A percentile compares a stretch with the other conserved stretches of the same genome.
phyloP scores from a whole-genome alignment of 1,139 yeast genomes.

The Taiozyma sp. region DNA sequence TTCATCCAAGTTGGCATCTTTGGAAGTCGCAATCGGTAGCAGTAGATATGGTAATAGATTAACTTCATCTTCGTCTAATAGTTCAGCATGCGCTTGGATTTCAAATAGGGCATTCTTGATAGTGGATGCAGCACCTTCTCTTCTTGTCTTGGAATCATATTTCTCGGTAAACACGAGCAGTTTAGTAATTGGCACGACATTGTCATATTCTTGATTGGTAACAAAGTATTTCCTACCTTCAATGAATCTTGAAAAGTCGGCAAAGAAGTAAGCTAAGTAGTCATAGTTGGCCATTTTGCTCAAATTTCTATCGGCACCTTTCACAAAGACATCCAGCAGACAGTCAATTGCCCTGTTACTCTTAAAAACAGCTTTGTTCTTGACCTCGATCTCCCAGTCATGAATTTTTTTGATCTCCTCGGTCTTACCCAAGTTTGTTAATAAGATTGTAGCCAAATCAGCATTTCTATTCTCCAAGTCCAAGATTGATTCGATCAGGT shows the following conservation, averaged over 20 bases:
- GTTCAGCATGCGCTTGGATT: conserved; percentile 55
- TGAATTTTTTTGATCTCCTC: conserved; percentile 58
- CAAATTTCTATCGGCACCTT: conserved; percentile 69
- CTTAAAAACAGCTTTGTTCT: conserved; percentile 40
- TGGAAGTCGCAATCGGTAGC: conserved; percentile 82
- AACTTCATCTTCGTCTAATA: conserved; percentile 56
- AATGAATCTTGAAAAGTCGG: conserved; percentile 76
- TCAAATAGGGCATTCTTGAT: conserved; percentile 89
- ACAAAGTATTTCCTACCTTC: conserved; percentile 76
- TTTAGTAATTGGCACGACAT: conserved; percentile 76
- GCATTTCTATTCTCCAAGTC: conserved; percentile 61
- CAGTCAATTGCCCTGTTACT: conserved; percentile 70
- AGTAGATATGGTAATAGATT: conserved; percentile 79
- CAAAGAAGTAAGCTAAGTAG: conserved; percentile 83
- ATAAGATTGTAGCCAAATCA: conserved; percentile 77
- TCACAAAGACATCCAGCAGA: conserved; percentile 85
- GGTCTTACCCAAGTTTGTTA: conserved; percentile 81
- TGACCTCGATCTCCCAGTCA: conserved; percentile 37
- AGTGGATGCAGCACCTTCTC: conserved; percentile 92
- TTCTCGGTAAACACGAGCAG: conserved; percentile 80
- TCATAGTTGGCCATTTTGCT: conserved; percentile 75
- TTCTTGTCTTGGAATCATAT: conserved; percentile 69
- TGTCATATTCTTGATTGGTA: conserved; percentile 66
- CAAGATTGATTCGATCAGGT: conserved; percentile 48
- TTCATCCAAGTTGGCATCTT: conserved; percentile 58